Conservation (phyloP, 352 stramenopile genomes). For the Thraustochytrium striatum region DNA sequence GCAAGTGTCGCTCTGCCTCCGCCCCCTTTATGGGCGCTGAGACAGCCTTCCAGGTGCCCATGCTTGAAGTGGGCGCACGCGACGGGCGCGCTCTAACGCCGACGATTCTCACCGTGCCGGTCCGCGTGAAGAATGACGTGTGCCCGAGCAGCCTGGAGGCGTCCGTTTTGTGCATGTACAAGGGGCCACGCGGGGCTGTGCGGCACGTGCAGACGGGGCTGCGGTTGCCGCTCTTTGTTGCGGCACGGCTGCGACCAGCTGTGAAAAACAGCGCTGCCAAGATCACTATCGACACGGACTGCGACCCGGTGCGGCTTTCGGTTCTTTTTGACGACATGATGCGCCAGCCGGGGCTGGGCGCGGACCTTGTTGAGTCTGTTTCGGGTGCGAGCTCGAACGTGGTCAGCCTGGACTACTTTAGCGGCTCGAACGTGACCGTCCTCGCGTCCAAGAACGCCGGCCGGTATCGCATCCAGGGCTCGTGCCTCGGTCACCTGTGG, state of each 20-base stretch:
- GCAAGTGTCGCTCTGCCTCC: not conserved
- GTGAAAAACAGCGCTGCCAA: slow-evolving; percentile 76
- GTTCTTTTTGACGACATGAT: slow-evolving; percentile 77
- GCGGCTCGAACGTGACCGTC: slow-evolving; percentile 72
- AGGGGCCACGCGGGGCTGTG: slow-evolving; percentile 65
- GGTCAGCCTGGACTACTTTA: slow-evolving; percentile 79
- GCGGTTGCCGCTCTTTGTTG: slow-evolving; percentile 69
- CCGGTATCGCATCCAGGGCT: slow-evolving; percentile 76
- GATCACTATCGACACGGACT: slow-evolving; percentile 78
- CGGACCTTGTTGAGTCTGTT: slow-evolving; percentile 68
- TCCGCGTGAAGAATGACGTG: not conserved
- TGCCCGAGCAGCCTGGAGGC: slow-evolving; percentile 47
- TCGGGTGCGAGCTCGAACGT: slow-evolving; percentile 66
- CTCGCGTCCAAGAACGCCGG: slow-evolving; percentile 80
- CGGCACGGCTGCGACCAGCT: slow-evolving; percentile 65
- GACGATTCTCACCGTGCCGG: not conserved
- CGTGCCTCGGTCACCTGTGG: slow-evolving; percentile 71
- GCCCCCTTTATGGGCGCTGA: not conserved
- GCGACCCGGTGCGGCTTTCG: slow-evolving; percentile 67
- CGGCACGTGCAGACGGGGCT: slow-evolving; percentile 62
- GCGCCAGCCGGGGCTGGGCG: slow-evolving; percentile 64
- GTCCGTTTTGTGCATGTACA: slow-evolving; percentile 68
- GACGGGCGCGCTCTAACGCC: not conserved
- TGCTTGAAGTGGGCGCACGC: not conserved
- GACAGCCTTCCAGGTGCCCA: not conserved